Evolutionary conservation across 1,139 yeast genomes (phyloP).

Genomic region (Suhomyces wounanorum): DNA sequence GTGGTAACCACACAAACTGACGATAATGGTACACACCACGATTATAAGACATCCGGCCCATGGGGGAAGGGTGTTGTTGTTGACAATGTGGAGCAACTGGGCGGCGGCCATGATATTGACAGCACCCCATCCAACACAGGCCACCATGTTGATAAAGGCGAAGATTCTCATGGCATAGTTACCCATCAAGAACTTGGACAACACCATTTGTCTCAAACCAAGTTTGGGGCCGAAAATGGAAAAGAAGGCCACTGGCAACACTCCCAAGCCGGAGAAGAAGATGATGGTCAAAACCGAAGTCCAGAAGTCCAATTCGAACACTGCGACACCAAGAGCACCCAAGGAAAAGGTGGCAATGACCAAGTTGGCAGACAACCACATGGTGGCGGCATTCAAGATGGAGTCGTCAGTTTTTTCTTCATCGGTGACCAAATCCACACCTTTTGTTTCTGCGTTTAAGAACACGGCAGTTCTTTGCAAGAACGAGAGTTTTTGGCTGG

Average conservation of each 20-base stretch:
- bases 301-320: constrained; percentile 63
- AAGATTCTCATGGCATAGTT: constrained; percentile 74
- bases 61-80: constrained; percentile 71
- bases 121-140: constrained; percentile 96
- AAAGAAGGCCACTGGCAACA: constrained; percentile 76
- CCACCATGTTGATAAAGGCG: constrained; percentile 74
- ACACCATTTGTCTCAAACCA: constrained; percentile 86
- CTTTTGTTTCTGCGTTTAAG: constrained; percentile 63
- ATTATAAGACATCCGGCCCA: constrained; percentile 89
- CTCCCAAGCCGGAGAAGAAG: constrained; percentile 75
- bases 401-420: constrained; percentile 65
- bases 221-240: constrained; percentile 81
- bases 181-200: constrained; percentile 80
- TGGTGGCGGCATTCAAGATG: constrained; percentile 70
- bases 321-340: constrained; percentile 75
- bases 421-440: constrained; percentile 68
- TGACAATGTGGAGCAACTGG: constrained; percentile 76
- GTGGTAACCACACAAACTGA: constrained; percentile 85
- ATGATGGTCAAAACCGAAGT: constrained; percentile 62
- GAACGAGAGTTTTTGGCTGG: constrained; percentile 14
- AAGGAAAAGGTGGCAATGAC: constrained; percentile 82
- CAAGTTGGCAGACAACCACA: constrained; percentile 94
- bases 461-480: constrained; percentile 33
- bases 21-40: constrained; percentile 65
- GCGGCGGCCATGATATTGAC: constrained; percentile 91